Percentiles rank a stretch among this genome's conserved stretches.
These are phyloP conservation scores for Scutellaria barbata DNA, from an alignment of 257 asterid genomes.

Conservation along the genomic window DNA sequence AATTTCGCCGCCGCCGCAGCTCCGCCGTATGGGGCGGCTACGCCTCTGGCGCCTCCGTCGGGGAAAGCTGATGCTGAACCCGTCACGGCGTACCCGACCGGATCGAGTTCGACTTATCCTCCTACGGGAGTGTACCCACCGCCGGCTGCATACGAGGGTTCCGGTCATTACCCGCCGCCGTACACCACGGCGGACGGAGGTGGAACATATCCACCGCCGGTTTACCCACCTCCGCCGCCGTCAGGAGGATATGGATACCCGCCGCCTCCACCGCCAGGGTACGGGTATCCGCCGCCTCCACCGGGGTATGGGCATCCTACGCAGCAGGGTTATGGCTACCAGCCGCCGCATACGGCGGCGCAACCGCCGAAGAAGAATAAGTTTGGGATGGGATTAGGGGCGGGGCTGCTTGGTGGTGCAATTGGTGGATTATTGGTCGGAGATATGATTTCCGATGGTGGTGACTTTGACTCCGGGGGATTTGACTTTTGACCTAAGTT, in stretches of 20 bases:
- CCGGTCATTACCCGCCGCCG: constrained; percentile 39
- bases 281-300: constrained; percentile 58
- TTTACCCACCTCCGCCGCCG: constrained; percentile 43
- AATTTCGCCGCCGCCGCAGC: constrained; percentile 37
- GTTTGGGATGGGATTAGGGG: constrained; percentile 76
- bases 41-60: constrained; percentile 18
- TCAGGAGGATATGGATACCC: constrained; percentile 51
- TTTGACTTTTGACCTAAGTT: constrained; percentile 52
- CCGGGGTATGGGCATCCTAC: constrained; percentile 57
- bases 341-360: constrained; percentile 44
- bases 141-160: constrained; percentile 26
- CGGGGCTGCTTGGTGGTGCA: constrained; percentile 85
- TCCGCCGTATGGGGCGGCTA: constrained; percentile 37
- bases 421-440: constrained; percentile 76
- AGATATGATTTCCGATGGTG: constrained; percentile 66
- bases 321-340: constrained; percentile 61
- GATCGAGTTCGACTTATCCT: constrained; percentile 57
- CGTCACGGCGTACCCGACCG: constrained; percentile 58
- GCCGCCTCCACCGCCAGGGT: constrained; percentile 46
- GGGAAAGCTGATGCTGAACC: constrained; percentile 41
- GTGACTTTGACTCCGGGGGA: constrained; percentile 58
- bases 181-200: constrained; percentile 29
- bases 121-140: constrained; percentile 52
- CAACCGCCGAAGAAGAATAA: constrained; percentile 61
- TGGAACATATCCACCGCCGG: constrained; percentile 34